Conservation (phyloP, 1,284 basidiomycete genomes). For the Bjerkandera adusta region DNA sequence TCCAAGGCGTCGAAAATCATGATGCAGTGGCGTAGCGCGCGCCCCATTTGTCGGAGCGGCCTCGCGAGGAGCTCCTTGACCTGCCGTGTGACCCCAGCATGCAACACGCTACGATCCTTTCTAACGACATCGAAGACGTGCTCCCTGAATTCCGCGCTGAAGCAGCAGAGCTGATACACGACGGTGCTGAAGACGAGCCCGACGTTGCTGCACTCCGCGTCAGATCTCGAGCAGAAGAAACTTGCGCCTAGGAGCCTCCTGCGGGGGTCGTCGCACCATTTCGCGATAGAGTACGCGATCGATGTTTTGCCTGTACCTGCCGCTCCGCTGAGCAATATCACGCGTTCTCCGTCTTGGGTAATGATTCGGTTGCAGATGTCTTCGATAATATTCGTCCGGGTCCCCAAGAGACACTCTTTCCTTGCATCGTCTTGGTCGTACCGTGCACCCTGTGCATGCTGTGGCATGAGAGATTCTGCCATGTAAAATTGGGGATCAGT, state of each 20-base stretch:
- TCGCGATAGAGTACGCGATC: conserved; percentile 14
- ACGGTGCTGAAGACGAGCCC: conserved; percentile 26
- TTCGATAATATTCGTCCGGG: no score
- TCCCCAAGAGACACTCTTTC: no score
- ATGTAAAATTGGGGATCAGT: no score
- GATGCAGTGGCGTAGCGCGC: conserved; percentile 15
- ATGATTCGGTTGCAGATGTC: no score
- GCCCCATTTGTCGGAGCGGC: no score
- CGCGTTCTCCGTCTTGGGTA: no score
- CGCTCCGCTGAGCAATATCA: conserved; percentile 12
- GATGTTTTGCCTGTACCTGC: conserved; percentile 16
- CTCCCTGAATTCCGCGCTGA: no score
- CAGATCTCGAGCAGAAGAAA: conserved; percentile 31
- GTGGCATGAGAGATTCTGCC: no score
- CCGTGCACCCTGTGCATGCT: no score
- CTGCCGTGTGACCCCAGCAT: conserved; percentile 14
- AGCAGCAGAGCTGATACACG: conserved; percentile 23
- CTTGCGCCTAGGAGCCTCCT: conserved; percentile 26
- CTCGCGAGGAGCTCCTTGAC: conserved; percentile 23
- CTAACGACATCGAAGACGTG: conserved; percentile 13
- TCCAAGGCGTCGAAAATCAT: conserved; percentile 30
- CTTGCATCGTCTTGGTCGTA: no score
- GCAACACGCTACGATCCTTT: conserved; percentile 13
- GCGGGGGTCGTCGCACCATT: conserved; percentile 4
- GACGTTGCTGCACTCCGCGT: conserved; percentile 19